phyloP scores from a whole-genome alignment of 1,139 yeast species.

The Suhomyces maxii region DNA sequence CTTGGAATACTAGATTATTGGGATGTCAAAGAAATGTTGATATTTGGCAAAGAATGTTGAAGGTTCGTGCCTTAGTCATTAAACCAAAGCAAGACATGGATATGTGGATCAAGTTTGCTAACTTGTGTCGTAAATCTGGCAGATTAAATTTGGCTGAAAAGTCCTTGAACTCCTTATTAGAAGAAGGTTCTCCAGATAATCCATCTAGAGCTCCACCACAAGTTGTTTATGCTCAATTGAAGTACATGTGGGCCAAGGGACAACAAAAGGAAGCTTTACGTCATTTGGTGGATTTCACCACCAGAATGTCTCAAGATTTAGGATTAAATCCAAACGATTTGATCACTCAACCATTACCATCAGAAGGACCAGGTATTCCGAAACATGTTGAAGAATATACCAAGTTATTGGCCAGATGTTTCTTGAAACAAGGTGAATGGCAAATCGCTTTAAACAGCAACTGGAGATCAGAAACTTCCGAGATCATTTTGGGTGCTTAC shows the following conservation, averaged over 20 bases:
- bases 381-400: constrained; percentile 83
- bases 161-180: constrained; percentile 75
- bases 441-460: constrained; percentile 74
- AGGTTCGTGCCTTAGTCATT: constrained; percentile 89
- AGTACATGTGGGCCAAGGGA: constrained; percentile 96
- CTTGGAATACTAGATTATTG: constrained; percentile 89
- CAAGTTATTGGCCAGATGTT: constrained; percentile 87
- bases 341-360: constrained; percentile 84
- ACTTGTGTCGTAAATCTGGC: constrained; percentile 91
- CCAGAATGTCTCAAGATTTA: constrained; percentile 84
- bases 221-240: constrained; percentile 94
- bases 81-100: constrained; percentile 97
- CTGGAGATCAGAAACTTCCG: constrained; percentile 82
- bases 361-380: constrained; percentile 70
- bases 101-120: constrained; percentile 98
- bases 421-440: constrained; percentile 98
- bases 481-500: constrained; percentile 84
- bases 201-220: constrained; percentile 90
- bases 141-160: constrained; percentile 91
- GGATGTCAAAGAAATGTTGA: constrained; percentile 98
- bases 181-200: constrained; percentile 56
- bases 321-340: constrained; percentile 79
- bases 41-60: constrained; percentile 95
- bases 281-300: constrained; percentile 85
- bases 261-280: constrained; percentile 83